Conservation (phyloP, 305 asterid species). For the Stenogyne calaminthoides region DNA sequence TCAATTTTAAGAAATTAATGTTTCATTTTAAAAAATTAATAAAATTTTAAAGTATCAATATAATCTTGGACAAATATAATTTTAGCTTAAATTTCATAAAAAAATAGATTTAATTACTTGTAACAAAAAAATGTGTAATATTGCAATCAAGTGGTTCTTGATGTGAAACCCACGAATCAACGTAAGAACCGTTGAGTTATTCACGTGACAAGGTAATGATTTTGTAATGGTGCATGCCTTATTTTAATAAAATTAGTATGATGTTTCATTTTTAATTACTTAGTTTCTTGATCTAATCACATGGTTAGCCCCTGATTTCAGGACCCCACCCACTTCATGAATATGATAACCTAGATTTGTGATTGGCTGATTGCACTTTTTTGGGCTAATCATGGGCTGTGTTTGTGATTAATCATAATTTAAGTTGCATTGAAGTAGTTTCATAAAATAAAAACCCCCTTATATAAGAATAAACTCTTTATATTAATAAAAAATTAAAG, state of each 20-base stretch:
- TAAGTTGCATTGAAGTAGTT: not conserved
- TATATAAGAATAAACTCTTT: no score
- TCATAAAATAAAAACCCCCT: no score
- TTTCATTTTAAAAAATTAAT: no score
- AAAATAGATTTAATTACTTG: not conserved
- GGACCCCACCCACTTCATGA: not conserved
- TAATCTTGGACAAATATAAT: no score
- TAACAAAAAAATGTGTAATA: not conserved
- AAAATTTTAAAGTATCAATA: no score
- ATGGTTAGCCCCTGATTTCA: constrained; percentile 30
- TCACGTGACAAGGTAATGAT: constrained; percentile 35
- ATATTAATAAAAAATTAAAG: no score
- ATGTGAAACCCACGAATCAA: constrained; percentile 1
- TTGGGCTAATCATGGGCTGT: not conserved
- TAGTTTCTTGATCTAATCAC: constrained; percentile 26
- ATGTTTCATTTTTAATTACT: constrained; percentile 13
- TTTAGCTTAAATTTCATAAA: no score
- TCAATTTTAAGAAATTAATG: no score
- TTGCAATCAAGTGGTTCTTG: constrained; percentile 11
- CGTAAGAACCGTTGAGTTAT: constrained; percentile 30
- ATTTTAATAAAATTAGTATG: constrained; percentile 12
- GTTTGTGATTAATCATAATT: constrained; percentile 1
- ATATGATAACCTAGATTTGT: not conserved
- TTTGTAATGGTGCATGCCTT: constrained; percentile 4
- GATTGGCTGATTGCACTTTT: not conserved